phyloP scores from a whole-genome alignment of 345 rosid species.

The Ricinus communis region DNA sequence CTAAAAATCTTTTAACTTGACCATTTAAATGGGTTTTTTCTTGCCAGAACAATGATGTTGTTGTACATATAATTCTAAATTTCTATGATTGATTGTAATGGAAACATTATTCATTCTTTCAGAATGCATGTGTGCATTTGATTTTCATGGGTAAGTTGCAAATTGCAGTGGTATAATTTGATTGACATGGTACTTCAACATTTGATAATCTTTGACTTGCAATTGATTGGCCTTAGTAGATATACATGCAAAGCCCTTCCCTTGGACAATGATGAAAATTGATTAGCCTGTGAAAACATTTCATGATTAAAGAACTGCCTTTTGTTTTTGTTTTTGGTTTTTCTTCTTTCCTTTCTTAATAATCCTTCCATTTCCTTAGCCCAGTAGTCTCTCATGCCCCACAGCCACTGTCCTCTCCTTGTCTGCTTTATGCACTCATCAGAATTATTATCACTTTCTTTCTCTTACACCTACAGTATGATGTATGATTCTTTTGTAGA shows the following conservation, averaged over 20 bases:
- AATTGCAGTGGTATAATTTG: no score
- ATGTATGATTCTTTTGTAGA: no score
- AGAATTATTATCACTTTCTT: no score
- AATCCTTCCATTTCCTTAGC: no score
- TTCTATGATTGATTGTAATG: neutral
- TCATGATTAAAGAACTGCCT: slow-evolving; percentile 19
- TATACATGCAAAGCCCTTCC: neutral
- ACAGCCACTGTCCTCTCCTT: no score
- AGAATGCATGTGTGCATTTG: slow-evolving; percentile 9
- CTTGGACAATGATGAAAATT: slow-evolving; percentile 18
- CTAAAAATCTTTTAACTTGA: neutral
- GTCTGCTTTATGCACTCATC: no score
- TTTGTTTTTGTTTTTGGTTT: no score
- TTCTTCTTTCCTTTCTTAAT: no score
- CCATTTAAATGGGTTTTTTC: neutral
- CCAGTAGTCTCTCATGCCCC: no score
- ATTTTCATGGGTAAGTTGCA: no score
- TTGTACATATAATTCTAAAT: neutral
- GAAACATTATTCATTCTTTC: neutral
- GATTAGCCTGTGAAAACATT: slow-evolving; percentile 14
- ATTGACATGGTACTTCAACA: neutral
- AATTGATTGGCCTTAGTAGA: neutral
- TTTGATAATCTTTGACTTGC: slow-evolving; percentile 14
- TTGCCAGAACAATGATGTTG: no score
- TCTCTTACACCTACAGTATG: no score